phyloP scores from a whole-genome alignment of 2,329 filamentous ascomycete genomes.

The Colletotrichum spinosum region DNA sequence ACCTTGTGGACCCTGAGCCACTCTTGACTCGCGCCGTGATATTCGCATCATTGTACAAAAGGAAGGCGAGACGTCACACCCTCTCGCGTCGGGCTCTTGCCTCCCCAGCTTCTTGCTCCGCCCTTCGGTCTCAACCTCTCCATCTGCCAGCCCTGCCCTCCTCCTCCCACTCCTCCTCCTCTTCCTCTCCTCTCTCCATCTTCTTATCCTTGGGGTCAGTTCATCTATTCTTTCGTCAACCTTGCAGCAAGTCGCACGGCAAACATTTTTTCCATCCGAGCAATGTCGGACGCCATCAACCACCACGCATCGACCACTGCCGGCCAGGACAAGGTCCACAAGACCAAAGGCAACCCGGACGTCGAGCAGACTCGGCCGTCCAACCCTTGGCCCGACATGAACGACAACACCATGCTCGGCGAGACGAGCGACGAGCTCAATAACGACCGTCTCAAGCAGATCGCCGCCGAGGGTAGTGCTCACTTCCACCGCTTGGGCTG shows the following conservation, averaged over 20 bases:
- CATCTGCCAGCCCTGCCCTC: neutral
- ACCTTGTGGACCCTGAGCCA: constrained; percentile 25
- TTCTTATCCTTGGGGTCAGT: neutral
- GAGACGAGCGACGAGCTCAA: constrained; percentile 44
- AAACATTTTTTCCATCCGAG: constrained; percentile 4
- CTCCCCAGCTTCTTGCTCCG: constrained; percentile 18
- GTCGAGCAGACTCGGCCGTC: constrained; percentile 27
- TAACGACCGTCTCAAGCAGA: constrained; percentile 59
- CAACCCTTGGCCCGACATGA: constrained; percentile 30
- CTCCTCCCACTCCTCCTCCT: neutral
- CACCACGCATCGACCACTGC: constrained; percentile 4
- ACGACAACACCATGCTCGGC: constrained; percentile 34
- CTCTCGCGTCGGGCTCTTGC: constrained; percentile 10
- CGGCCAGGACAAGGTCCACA: constrained; percentile 20
- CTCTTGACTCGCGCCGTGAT: constrained; percentile 26
- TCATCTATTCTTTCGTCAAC: neutral
- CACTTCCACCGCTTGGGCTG: constrained; percentile 67
- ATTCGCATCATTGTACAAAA: constrained; percentile 17
- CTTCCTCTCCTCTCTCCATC: neutral
- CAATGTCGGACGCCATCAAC: constrained; percentile 32
- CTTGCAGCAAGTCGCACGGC: neutral
- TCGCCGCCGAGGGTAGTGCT: constrained; percentile 56
- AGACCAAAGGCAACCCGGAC: constrained; percentile 25
- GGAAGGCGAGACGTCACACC: constrained; percentile 22
- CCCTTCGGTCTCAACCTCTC: constrained; percentile 3